Percentiles rank a stretch among this genome's conserved stretches.
phyloP scores from a whole-genome alignment of 148 eudicot species.

The Talinum fruticosum region DNA sequence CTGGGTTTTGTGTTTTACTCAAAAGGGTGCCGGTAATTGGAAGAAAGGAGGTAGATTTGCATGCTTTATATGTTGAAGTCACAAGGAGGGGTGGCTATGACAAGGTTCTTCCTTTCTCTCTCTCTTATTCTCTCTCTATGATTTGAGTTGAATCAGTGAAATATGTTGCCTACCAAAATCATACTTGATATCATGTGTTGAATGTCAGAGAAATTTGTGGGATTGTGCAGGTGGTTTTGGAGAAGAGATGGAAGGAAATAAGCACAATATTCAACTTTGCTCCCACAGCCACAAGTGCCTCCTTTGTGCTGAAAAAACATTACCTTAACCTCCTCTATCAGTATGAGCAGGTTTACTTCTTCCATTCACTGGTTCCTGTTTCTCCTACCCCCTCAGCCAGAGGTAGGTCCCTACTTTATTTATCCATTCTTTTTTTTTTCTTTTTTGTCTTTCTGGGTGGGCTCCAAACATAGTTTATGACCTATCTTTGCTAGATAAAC shows the following conservation, averaged over 20 bases:
- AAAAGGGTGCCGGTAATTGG: slow-evolving; percentile 67
- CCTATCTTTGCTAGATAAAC: too few relatives aligned
- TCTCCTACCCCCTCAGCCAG: slow-evolving; percentile 20
- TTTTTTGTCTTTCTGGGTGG: neutral
- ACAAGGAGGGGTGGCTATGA: slow-evolving; percentile 63
- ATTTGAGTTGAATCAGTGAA: neutral
- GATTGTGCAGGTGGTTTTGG: slow-evolving; percentile 45
- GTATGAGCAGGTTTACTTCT: slow-evolving; percentile 70
- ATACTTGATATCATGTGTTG: too few relatives aligned
- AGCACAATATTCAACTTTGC: slow-evolving; percentile 44
- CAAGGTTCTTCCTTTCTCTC: slow-evolving; percentile 31
- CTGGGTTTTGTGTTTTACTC: neutral
- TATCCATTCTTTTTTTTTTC: neutral
- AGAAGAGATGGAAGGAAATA: slow-evolving; percentile 78
- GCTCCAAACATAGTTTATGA: too few relatives aligned
- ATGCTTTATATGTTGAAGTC: slow-evolving; percentile 55
- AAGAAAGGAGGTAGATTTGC: slow-evolving; percentile 57
- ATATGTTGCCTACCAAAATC: neutral
- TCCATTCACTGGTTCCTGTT: slow-evolving; percentile 34
- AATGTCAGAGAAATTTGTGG: neutral
- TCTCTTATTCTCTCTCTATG: neutral
- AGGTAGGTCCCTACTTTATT: neutral
- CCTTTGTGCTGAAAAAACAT: slow-evolving; percentile 61
- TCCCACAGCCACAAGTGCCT: slow-evolving; percentile 71
- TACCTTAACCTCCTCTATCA: slow-evolving; percentile 49